Base-by-base conservation (phyloP, 257 asterid species). In the Scutellaria baicalensis region DNA sequence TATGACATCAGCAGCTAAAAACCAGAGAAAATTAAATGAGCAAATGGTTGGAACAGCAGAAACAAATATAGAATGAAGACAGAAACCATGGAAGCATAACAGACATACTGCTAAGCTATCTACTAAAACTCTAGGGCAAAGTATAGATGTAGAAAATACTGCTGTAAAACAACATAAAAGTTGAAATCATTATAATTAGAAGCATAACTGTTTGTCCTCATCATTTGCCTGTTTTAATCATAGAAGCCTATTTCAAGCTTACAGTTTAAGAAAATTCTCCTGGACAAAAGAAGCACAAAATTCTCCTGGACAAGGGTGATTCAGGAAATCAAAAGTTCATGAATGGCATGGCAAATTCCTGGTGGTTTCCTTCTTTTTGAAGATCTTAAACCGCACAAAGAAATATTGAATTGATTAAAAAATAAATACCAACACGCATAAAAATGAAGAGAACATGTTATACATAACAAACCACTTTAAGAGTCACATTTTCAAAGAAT, bases 1-100 rank as follows among this genome's bases (percentile, higher is more conserved):
- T 44, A 87, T 81, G 72, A 82, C 88, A 82, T 91, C 99, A 78
- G 96, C 95, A 83, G 95, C 99, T 93, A 76, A 48, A 78, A 44
- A 35, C 40, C 59, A 58, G 50, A 72, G 48, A 80, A 65, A 57
- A 72, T 57, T 40, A 63, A 80, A 73, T 66, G 52, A 66, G 36
- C 14, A 31, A 59, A 18, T 49, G 31, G 69, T 36, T 68, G 60
- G 70, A 60, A 67, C 68, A 55, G 69, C 66, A 55, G 65, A 66
- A 64, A 48, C 10, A n/a, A 33, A 65, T 42, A 59, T 9, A 59
- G 57, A 76, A 18, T 9, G 18, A 45, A 84, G 52, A 47, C 63
- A 64, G 73, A 44, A 49, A 48, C 11, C 59, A 61, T 40, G 35
- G 44, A 66, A 66, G 73, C 76, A 23, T 52, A 59, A 69, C 20